Evolutionary conservation across 1,139 yeast species (phyloP).

Genomic region (Geotrichum citri-aurantii): DNA sequence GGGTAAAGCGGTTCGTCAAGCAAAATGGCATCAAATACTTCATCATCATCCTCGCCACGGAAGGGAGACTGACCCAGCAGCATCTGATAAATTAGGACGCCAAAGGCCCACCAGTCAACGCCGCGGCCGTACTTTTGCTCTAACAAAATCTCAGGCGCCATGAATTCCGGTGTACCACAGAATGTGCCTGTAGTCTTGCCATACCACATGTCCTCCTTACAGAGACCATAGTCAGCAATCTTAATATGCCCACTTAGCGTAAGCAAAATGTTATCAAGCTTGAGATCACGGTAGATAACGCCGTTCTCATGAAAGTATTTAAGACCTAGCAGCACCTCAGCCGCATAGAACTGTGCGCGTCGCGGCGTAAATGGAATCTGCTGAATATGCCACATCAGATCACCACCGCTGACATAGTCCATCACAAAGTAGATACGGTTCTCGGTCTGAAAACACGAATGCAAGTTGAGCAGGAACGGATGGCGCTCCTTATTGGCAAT

Average conservation of each 20-base stretch:
- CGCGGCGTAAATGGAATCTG: conserved; percentile 81
- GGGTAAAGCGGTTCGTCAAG: conserved; percentile 98
- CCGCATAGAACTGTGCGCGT: conserved; percentile 96
- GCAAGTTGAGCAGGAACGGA: conserved; percentile 85
- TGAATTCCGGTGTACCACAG: conserved; percentile 98
- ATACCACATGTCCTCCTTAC: conserved; percentile 93
- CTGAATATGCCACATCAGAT: conserved; percentile 98
- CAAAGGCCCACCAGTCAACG: conserved; percentile 99
- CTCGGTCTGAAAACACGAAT: conserved; percentile 96
- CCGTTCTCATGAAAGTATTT: conserved; percentile 94
- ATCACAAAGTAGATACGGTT: conserved; percentile 94
- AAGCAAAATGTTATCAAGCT: conserved; percentile 83
- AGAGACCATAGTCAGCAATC: conserved; percentile 92
- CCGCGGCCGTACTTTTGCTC: conserved; percentile 89
- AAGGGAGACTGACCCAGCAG: conserved; percentile 92
- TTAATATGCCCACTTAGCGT: conserved; percentile 90
- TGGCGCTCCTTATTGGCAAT: conserved; percentile 86
- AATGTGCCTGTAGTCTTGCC: conserved; percentile 87
- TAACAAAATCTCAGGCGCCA: conserved; percentile 95
- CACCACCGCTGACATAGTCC: conserved; percentile 98
- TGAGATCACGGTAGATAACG: conserved; percentile 91
- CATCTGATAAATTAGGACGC: conserved; percentile 93
- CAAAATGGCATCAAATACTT: conserved; percentile 90
- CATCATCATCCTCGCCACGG: conserved; percentile 97
- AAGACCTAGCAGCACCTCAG: conserved; percentile 86